Base-by-base conservation (phyloP, 306 rosid genomes). In the Alnus glutinosa region DNA sequence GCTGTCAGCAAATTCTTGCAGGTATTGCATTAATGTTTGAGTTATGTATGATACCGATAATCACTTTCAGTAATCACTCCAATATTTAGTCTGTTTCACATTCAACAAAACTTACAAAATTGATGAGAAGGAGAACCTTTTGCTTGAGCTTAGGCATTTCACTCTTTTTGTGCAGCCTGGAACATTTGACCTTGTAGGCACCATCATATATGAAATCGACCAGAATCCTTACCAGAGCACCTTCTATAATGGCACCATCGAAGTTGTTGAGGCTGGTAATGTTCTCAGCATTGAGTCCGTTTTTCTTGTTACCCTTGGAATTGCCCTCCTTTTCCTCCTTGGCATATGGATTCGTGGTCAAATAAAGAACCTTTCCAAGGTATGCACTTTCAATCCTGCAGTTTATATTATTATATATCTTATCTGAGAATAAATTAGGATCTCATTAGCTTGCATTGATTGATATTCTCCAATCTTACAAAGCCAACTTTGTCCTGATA, bases 1-100 rank as follows among this genome's bases (percentile, higher is more conserved):
- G 86, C 92, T 61, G 97, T 91, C 80, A 92, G 92, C 89, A 93
- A 95, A 84, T 92, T 77, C 86, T 84, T 95, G 92, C 98, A 95
- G 98, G 97, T 95, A 87, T 69, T 37, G 28, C 70, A 52, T 84
- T 52, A 4, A 37, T 55, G 76, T 71, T 39, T 49, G 66, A 52
- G 72, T 77, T 36, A 37, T 71, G 37, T 77, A 37, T 36, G 36
- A 30, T 83, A 28, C 46, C 30, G 66, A 28, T 19, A 16, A 49
- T 46, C 48, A 74, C 51, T 19, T 47, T 74, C 73, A 34, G 34
- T 7, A 81, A 75, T 73, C 75, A 61, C 49, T 70, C 77, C 28
- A 42, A 47, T 50, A 70, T 7, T 71, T 47, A 59, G 14, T 16
- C 59, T 48, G 36, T 54, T 19, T 61, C 9, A 28, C 68, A 61